Evolutionary conservation across 768 basidiomycete genomes (phyloP), one percentile per base, ranked within the genome.

Genomic region (Sporobolomyces pararoseus): DNA sequence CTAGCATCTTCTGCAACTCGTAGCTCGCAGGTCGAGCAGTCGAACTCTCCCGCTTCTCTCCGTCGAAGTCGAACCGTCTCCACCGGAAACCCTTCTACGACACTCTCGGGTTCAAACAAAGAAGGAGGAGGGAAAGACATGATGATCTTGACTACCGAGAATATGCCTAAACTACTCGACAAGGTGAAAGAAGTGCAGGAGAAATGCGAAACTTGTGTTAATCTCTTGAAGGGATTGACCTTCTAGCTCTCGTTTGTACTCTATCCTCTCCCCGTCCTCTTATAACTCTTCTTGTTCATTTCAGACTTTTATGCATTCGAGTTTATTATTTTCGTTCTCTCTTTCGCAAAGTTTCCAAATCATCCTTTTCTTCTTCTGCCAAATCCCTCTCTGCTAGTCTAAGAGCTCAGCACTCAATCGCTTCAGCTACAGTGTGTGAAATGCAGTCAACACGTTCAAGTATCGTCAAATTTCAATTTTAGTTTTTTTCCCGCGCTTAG

Each of bases 141-240:
- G 65, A 47, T 66, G 31, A 44, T 63, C 17, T 23, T 62, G 23
- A 66, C 72, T 44, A 65, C 72, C n/a, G 72, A 73, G 29, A 68
- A 68, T 46, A 73, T 73, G 72, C 72, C 72, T 32, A 29, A 32
- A n/a, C 32, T 73, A 19, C 37, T 73, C 32, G 50, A 42, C 25
- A 73, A 73, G 60, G 72, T 59, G 23, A 35, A 49, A 23, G 64
- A 69, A 61, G 72, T 68, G 46, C 46, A 52, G 14, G 64, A 66
- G 46, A 17, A 39, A 49, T 73, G 67, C 32, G 42, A 60, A 29
- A 46, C 52, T 31, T 72, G 71, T 29, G 21, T 68, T 31, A 53
- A 46, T 16, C 29, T 65, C 10, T 47, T 72, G 37, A 68, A 62
- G 46, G 63, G 63, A 5, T 29, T 71, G 25, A 67, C 70, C 27